Evolutionary conservation across 495 filamentous ascomycete genomes (phyloP).

Genomic region (Aspergillus steynii): DNA sequence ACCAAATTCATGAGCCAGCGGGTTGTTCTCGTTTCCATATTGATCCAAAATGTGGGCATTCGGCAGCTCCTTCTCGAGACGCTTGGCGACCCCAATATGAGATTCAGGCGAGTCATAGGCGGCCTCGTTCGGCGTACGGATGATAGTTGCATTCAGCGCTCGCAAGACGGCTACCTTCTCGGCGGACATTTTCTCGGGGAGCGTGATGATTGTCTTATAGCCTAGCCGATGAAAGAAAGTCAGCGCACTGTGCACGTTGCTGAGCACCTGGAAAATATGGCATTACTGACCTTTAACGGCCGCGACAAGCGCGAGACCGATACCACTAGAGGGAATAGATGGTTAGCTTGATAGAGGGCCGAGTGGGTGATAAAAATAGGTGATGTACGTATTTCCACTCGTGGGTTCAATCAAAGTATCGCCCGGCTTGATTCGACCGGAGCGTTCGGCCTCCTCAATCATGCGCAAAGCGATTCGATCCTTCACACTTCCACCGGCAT

Average conservation of each 20-base stretch:
- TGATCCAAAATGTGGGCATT: constrained; percentile 97
- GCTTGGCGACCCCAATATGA: constrained; percentile 91
- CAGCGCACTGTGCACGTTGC: background rate
- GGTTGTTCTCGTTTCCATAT: constrained; percentile 91
- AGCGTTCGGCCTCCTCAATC: constrained; percentile 92
- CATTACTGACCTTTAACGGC: constrained; percentile 74
- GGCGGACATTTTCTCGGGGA: constrained; percentile 98
- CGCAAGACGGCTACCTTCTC: constrained; percentile 95
- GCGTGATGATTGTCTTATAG: constrained; percentile 97
- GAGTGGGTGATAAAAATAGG: background rate
- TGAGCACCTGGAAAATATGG: background rate
- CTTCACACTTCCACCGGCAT: constrained; percentile 96
- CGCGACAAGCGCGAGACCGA: constrained; percentile 89
- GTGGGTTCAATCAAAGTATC: constrained; percentile 98
- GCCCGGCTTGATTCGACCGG: constrained; percentile 92
- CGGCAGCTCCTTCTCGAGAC: constrained; percentile 91
- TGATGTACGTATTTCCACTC: constrained; percentile 84
- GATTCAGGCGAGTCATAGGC: constrained; percentile 93
- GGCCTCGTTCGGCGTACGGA: constrained; percentile 93
- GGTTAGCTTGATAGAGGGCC: constrained; percentile 15
- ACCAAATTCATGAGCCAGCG: constrained; percentile 88
- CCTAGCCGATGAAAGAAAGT: constrained; percentile 31
- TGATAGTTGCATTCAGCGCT: constrained; percentile 93
- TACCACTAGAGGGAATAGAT: constrained; percentile 59
- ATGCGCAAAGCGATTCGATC: constrained; percentile 96